Evolutionary conservation across 176 grass and related monocot genomes (phyloP).

Genomic region (Poa annua): DNA sequence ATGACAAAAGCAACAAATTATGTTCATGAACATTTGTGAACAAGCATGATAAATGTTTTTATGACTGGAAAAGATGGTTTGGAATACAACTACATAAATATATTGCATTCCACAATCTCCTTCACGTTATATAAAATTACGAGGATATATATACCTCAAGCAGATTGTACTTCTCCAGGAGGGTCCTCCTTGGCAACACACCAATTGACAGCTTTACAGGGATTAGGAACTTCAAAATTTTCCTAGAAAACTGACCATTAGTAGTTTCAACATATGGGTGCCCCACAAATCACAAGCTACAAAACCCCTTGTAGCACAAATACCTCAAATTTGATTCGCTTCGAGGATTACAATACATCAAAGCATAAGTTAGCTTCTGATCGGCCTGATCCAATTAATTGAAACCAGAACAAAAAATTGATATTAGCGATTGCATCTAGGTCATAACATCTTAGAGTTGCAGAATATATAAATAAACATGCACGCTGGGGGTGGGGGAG

Average conservation of each 20-base stretch:
- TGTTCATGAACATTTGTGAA: conserved; percentile 16
- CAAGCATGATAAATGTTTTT: neutral
- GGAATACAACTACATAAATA: neutral
- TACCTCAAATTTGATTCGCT: conserved; percentile 83
- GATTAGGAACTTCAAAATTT: conserved; percentile 94
- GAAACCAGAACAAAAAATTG: conserved; percentile 41
- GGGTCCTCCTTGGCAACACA: conserved; percentile 67
- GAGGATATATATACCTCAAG: conserved; percentile 67
- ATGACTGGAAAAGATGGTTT: conserved; percentile 1
- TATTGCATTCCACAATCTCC: neutral
- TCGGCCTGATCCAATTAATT: conserved; percentile 70
- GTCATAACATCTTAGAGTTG: conserved; percentile 13
- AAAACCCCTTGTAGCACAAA: conserved; percentile 21
- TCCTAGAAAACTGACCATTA: conserved; percentile 57
- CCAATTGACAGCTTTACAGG: conserved; percentile 96
- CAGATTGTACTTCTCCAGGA: conserved; percentile 79
- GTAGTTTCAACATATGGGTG: conserved; percentile 2
- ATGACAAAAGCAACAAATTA: conserved; percentile 18
- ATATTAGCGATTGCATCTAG: conserved; percentile 29
- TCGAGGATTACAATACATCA: conserved; percentile 70
- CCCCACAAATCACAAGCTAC: conserved; percentile 22
- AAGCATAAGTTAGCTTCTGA: conserved; percentile 91
- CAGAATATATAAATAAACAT: neutral
- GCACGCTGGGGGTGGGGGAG: neutral
- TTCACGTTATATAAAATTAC: conserved; percentile 7